phyloP scores from a whole-genome alignment of 495 filamentous ascomycete species.

The Neurospora africana region DNA sequence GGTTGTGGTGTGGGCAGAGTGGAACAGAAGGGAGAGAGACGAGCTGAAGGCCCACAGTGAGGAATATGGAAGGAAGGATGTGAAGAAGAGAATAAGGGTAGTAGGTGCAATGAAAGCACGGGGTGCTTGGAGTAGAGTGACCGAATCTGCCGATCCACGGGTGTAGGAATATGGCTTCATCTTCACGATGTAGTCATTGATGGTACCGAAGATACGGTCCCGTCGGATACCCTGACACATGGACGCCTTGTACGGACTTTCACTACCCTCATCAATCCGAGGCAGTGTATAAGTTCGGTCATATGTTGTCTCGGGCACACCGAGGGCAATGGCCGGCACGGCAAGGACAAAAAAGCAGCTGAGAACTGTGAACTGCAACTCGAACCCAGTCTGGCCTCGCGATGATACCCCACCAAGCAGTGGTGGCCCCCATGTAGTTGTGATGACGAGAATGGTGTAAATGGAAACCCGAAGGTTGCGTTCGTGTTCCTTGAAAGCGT shows the following conservation, averaged over 20 bases:
- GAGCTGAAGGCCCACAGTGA: conserved; percentile 32
- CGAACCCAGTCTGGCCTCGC: conserved; percentile 23
- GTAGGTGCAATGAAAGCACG: conserved; percentile 36
- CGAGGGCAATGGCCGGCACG: conserved; percentile 33
- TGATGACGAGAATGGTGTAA: conserved; percentile 28
- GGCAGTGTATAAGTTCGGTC: conserved; percentile 26
- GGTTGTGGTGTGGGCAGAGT: conserved; percentile 12
- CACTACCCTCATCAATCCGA: conserved; percentile 10
- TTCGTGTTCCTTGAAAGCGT: conserved; percentile 35
- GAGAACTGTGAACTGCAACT: conserved; percentile 36
- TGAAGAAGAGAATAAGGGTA: conserved; percentile 29
- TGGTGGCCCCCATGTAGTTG: conserved; percentile 39
- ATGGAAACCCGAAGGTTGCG: conserved; percentile 26
- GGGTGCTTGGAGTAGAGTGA: conserved; percentile 27
- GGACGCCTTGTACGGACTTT: conserved; percentile 16
- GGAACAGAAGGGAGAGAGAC: conserved; percentile 37
- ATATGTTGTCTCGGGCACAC: conserved; percentile 40
- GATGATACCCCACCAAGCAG: conserved; percentile 39
- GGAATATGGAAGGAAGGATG: conserved; percentile 30
- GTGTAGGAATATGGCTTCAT: conserved; percentile 30
- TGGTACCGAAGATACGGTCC: conserved; percentile 18
- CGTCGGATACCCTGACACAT: conserved; percentile 22
- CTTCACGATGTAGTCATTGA: conserved; percentile 24
- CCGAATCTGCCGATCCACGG: conserved; percentile 10
- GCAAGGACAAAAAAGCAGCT: conserved; percentile 35